Percentiles rank a stretch among this genome's conserved stretches.
These are phyloP conservation scores for Helianthus tuberosus DNA, from an alignment of 129 eudicot species.

Conservation along the genomic window DNA sequence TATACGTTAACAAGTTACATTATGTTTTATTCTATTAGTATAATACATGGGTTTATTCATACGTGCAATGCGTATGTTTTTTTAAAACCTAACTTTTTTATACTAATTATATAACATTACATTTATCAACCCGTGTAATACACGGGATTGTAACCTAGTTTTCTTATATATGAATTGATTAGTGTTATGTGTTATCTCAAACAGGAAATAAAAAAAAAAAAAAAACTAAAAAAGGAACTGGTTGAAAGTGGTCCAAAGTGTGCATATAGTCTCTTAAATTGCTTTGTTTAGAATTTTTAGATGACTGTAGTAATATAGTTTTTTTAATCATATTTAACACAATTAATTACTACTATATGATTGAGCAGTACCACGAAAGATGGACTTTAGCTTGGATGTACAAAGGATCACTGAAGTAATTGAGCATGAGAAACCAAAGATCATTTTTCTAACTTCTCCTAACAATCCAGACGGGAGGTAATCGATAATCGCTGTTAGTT, in stretches of 20 bases:
- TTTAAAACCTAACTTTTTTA: too few relatives aligned
- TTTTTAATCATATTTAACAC: background rate
- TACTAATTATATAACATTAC: too few relatives aligned
- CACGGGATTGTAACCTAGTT: too few relatives aligned
- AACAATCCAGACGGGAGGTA: conserved; percentile 99
- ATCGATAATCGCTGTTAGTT: background rate
- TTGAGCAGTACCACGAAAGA: conserved; percentile 75
- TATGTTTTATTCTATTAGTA: too few relatives aligned
- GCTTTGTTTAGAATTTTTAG: background rate
- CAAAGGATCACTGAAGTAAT: conserved; percentile 55
- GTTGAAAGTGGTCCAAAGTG: background rate
- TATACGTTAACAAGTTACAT: too few relatives aligned
- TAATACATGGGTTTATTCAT: too few relatives aligned
- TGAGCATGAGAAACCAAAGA: conserved; percentile 84
- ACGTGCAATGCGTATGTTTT: too few relatives aligned
- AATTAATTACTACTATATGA: conserved; percentile 18
- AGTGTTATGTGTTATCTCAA: conserved; percentile 1
- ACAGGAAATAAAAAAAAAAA: background rate
- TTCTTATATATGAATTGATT: background rate
- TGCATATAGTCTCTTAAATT: background rate
- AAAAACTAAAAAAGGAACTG: background rate
- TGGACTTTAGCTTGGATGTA: conserved; percentile 79
- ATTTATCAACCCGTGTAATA: too few relatives aligned
- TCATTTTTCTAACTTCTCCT: conserved; percentile 95
- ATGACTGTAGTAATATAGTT: conserved; percentile 2